phyloP scores from a whole-genome alignment of 352 stramenopile species.

The Phytophthora citricola region DNA sequence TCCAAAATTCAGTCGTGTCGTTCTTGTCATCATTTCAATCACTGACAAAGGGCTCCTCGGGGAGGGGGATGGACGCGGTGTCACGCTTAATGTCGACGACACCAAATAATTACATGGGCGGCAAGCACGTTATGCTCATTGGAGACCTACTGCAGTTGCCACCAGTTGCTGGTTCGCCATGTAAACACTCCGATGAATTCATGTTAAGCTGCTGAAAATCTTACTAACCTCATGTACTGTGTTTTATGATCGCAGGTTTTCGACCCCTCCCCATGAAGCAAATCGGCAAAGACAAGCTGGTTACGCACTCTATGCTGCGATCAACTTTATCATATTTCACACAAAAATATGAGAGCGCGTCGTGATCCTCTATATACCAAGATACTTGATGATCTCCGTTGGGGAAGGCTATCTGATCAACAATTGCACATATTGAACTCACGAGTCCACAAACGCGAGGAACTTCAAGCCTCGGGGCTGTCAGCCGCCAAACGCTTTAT shows the following conservation, averaged over 20 bases:
- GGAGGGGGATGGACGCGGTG: slow-evolving; percentile 5
- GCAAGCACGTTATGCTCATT: slow-evolving; percentile 28
- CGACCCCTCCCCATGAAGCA: too few species aligned
- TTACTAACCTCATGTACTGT: too few species aligned
- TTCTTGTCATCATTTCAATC: slow-evolving; percentile 36
- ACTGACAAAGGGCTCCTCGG: slow-evolving; percentile 31
- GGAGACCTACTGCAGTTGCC: slow-evolving; percentile 38
- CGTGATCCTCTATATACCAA: slow-evolving; percentile 6
- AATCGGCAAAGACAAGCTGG: background rate
- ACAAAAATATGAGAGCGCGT: slow-evolving; percentile 6
- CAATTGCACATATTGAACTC: slow-evolving; percentile 6
- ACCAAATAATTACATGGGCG: slow-evolving; percentile 23
- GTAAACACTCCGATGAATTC: slow-evolving; percentile 1
- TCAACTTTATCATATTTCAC: slow-evolving; percentile 2
- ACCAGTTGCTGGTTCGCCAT: slow-evolving; percentile 15
- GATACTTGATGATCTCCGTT: slow-evolving; percentile 15
- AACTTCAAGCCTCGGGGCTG: background rate
- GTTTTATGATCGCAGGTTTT: too few species aligned
- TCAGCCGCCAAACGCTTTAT: background rate
- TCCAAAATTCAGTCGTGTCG: slow-evolving; percentile 11
- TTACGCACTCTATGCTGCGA: background rate
- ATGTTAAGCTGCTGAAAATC: too few species aligned
- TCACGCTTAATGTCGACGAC: slow-evolving; percentile 6
- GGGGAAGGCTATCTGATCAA: background rate
- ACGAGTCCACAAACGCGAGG: background rate